Conservation (phyloP, 257 asterid genomes). For the Plectranthus barbatus region DNA sequence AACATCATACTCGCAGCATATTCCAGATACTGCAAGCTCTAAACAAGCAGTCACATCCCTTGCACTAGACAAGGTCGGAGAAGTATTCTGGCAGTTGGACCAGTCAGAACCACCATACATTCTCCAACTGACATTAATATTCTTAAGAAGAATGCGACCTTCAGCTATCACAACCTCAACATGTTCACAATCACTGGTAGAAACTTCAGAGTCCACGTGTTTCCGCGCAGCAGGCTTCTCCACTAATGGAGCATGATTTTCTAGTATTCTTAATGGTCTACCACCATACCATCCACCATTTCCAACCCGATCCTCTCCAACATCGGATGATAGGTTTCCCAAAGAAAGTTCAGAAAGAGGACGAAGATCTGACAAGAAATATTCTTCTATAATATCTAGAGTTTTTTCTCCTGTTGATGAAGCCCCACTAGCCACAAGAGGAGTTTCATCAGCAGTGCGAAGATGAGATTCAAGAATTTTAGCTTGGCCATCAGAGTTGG, state of each 20-base stretch:
- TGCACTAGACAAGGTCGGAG: conserved; percentile 34
- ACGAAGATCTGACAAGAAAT: conserved; percentile 66
- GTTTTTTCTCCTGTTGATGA: conserved; percentile 36
- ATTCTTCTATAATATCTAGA: conserved; percentile 73
- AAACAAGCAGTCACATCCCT: conserved; percentile 53
- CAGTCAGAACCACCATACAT: conserved; percentile 87
- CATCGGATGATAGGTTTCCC: conserved; percentile 34
- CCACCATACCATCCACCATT: conserved; percentile 73
- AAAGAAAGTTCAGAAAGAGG: conserved; percentile 53
- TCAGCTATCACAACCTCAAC: conserved; percentile 43
- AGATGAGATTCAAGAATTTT: conserved; percentile 37
- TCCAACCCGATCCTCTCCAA: conserved; percentile 34
- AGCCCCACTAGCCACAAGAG: conserved; percentile 30
- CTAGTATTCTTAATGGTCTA: conserved; percentile 52
- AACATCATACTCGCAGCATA: conserved; percentile 54
- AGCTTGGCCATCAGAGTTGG: conserved; percentile 37
- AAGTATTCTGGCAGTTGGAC: conserved; percentile 39
- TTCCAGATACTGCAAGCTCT: conserved; percentile 65
- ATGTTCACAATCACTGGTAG: conserved; percentile 36
- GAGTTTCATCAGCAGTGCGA: conserved; percentile 24
- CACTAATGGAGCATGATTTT: conserved; percentile 65
- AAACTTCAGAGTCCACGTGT: conserved; percentile 31
- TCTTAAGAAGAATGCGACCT: conserved; percentile 58
- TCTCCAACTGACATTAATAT: conserved; percentile 80
- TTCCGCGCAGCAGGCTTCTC: conserved; percentile 25